Evolutionary conservation across 768 basidiomycete species (phyloP).

Genomic region (Lactifluus volemus): DNA sequence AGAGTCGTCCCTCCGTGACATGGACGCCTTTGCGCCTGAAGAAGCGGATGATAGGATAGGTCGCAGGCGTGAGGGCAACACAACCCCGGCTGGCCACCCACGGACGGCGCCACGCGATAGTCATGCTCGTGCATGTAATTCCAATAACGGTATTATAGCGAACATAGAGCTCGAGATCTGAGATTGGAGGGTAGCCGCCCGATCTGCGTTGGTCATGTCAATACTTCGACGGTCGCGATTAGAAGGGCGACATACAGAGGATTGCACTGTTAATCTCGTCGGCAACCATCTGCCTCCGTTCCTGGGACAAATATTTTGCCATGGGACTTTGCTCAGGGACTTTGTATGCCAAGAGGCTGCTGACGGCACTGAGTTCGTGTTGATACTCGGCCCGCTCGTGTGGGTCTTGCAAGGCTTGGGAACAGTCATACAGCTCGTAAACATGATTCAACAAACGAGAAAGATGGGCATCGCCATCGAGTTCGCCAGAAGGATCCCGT

Average conservation of each 20-base stretch:
- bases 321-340: conserved; percentile 72
- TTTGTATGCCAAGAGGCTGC: conserved; percentile 75
- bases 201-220: conserved; percentile 32
- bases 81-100: conserved; percentile 35
- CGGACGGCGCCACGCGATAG: conserved; percentile 35
- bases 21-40: background rate
- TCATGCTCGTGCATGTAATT: conserved; percentile 42
- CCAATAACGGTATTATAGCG: conserved; percentile 63
- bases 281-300: conserved; percentile 72
- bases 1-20: conserved; percentile 3
- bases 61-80: conserved; percentile 32
- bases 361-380: conserved; percentile 65
- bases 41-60: background rate
- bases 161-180: conserved; percentile 53
- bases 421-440: conserved; percentile 59
- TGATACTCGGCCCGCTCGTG: conserved; percentile 52
- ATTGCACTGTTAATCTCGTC: conserved; percentile 86
- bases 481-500: conserved; percentile 25
- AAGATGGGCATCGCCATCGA: conserved; percentile 34
- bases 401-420: conserved; percentile 44
- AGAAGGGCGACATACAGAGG: conserved; percentile 45
- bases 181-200: conserved; percentile 42
- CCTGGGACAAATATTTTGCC: conserved; percentile 64
- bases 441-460: conserved; percentile 44
- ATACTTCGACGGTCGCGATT: background rate